phyloP scores from a whole-genome alignment of 225 moss, liverwort and hornwort genomes.

The Pseudoscleropodium purum region DNA sequence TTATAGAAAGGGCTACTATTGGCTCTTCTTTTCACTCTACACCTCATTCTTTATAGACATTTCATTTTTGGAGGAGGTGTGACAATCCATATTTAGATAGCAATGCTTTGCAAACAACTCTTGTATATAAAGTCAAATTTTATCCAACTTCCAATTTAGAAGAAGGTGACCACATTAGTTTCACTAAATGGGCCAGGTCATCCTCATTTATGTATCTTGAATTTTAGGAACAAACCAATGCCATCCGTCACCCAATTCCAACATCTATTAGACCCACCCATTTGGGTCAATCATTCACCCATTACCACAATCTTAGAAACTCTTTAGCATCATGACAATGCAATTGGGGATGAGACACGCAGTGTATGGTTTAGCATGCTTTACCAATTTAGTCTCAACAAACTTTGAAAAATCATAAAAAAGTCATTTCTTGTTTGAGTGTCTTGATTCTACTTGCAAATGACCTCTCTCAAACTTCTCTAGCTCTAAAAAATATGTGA shows the following conservation, averaged over 20 bases:
- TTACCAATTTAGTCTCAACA: too few species aligned
- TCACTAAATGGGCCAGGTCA: not conserved
- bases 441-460: not conserved
- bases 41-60: too few species aligned
- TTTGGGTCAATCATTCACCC: too few species aligned
- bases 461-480: not conserved
- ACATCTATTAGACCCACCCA: not conserved
- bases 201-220: not conserved
- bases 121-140: not conserved
- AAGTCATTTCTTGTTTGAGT: not conserved
- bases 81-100: too few species aligned
- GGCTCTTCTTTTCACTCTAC: too few species aligned
- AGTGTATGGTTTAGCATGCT: not conserved
- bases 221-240: not conserved
- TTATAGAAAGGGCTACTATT: too few species aligned
- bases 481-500: not conserved
- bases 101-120: too few species aligned
- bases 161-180: not conserved
- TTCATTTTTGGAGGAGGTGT: too few species aligned
- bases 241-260: not conserved
- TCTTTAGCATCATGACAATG: not conserved
- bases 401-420: not conserved
- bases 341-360: not conserved
- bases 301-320: not conserved
- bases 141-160: not conserved